Percentiles rank a stretch among this genome's conserved stretches.
Evolutionary conservation across 176 grass and related monocot genomes (phyloP).

Genomic region (Neostapfia colusana): DNA sequence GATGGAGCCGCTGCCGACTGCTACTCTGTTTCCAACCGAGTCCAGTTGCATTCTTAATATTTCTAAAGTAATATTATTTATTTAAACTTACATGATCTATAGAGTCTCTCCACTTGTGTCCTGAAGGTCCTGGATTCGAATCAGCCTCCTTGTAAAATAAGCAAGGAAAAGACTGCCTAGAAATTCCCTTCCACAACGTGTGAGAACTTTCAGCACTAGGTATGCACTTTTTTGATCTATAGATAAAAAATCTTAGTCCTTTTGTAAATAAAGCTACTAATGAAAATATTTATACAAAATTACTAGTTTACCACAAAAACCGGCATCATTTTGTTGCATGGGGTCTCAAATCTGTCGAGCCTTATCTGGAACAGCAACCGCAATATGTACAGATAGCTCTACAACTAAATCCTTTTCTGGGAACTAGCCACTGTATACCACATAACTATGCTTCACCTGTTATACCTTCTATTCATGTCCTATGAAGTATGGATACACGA

Average conservation of each 20-base stretch:
- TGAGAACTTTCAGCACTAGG: too few relatives aligned
- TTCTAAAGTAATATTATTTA: too few relatives aligned
- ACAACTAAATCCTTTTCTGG: constrained; percentile 42
- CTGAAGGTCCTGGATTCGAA: too few relatives aligned
- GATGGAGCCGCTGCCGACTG: too few relatives aligned
- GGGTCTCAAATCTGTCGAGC: constrained; percentile 27
- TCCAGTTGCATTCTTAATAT: too few relatives aligned
- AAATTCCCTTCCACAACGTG: too few relatives aligned
- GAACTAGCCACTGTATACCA: constrained; percentile 38
- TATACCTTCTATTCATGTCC: constrained; percentile 50
- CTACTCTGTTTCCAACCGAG: neutral
- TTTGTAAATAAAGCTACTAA: neutral
- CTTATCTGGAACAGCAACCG: constrained; percentile 26
- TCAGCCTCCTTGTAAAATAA: too few relatives aligned
- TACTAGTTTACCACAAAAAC: constrained; percentile 20
- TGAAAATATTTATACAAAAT: constrained; percentile 39
- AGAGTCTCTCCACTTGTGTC: too few relatives aligned
- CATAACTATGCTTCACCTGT: constrained; percentile 50
- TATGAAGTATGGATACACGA: constrained; percentile 59
- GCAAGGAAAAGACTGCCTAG: too few relatives aligned
- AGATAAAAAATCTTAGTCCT: too few relatives aligned
- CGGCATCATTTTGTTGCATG: constrained; percentile 16
- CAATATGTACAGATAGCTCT: constrained; percentile 56
- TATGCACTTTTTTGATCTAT: too few relatives aligned
- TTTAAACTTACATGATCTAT: too few relatives aligned